These are phyloP conservation scores for Tetracladium maxilliforme DNA, from an alignment of 2,329 filamentous ascomycete species.

Conservation along the genomic window DNA sequence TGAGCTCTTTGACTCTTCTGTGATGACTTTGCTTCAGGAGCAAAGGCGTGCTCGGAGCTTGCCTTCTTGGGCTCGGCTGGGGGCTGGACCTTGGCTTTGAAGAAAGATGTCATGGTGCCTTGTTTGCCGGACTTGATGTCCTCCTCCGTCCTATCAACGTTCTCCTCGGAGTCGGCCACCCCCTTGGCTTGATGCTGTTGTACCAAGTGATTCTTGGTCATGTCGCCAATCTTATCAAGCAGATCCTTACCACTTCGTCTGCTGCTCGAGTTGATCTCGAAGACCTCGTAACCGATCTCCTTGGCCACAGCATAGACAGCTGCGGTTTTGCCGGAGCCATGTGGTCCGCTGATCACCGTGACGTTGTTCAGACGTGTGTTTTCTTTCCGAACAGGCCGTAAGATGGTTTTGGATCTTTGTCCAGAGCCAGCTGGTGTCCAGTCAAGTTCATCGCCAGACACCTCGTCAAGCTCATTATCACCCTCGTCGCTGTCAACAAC, in stretches of 20 bases:
- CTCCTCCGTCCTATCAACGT: conserved; percentile 21
- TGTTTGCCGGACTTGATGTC: conserved; percentile 58
- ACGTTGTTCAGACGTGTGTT: conserved; percentile 56
- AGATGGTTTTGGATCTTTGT: conserved; percentile 19
- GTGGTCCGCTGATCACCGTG: conserved; percentile 77
- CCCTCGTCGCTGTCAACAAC: conserved; percentile 70
- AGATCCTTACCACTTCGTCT: conserved; percentile 82
- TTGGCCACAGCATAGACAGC: conserved; percentile 83
- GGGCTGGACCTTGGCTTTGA: conserved; percentile 30
- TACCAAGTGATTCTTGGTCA: conserved; percentile 91
- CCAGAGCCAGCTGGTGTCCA: no score
- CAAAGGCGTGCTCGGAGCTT: conserved; percentile 2
- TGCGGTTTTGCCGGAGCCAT: conserved; percentile 87
- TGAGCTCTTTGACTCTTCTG: conserved; percentile 28
- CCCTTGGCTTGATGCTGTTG: conserved; percentile 22
- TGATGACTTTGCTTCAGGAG: not conserved
- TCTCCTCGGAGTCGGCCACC: conserved; percentile 14
- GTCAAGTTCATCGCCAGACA: conserved; percentile 46
- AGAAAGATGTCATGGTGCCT: conserved; percentile 69
- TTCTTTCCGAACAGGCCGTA: conserved; percentile 23
- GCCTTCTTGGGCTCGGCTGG: conserved; percentile 5
- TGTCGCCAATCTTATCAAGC: conserved; percentile 83
- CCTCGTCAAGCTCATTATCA: conserved; percentile 49
- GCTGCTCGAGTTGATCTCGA: conserved; percentile 80
- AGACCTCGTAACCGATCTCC: conserved; percentile 84